Evolutionary conservation across 2,329 filamentous ascomycete species (phyloP), one percentile per base, ranked within the genome.

Genomic region (Colletotrichum acutatum): DNA sequence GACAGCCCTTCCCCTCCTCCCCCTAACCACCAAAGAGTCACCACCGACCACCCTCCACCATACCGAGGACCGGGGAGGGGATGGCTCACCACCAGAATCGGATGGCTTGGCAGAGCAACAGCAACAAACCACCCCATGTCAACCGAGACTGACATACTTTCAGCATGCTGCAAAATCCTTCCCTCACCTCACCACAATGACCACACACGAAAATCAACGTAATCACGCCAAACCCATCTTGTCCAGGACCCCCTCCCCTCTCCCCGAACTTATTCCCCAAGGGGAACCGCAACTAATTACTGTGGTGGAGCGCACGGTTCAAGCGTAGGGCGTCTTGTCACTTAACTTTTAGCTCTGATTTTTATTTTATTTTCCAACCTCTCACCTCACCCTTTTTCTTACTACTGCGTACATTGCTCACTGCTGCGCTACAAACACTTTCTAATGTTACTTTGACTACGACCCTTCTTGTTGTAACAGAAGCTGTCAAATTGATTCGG

Each of bases 151-250:
- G 11, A 26, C 66, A 37, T 14, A 56, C 59, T 4, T 54, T 61
- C 30, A 32, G 30, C 64, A 4, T 34, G 28, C 46, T 7, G 46
- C 16, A n/a, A 16, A 34, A 22, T 22, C 46, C 42, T 60, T 60
- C 12, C 26, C 56, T 22, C n/a, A 60, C 30, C 28, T 26, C 24
- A 28, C 12, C 26, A 26, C 16, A 1, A 42, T 42, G 37, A 57
- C 22, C n/a, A 26, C 12, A 28, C n/a, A 37, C n/a, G 19, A 56
- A 26, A 14, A 42, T 46, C 34, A 58, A 22, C 24, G 54, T 34
- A 56, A 56, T 26, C 66, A 60, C 60, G 46, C 70, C 66, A 69
- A 46, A 37, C 70, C 70, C 42, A 49, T 72, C 70, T 26, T 32
- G 26, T 60, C 54, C 59, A 24, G 28, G 37, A 3, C 5, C 37